Conservation (phyloP, 2,329 filamentous ascomycete genomes). For the Colletotrichum agaves region DNA sequence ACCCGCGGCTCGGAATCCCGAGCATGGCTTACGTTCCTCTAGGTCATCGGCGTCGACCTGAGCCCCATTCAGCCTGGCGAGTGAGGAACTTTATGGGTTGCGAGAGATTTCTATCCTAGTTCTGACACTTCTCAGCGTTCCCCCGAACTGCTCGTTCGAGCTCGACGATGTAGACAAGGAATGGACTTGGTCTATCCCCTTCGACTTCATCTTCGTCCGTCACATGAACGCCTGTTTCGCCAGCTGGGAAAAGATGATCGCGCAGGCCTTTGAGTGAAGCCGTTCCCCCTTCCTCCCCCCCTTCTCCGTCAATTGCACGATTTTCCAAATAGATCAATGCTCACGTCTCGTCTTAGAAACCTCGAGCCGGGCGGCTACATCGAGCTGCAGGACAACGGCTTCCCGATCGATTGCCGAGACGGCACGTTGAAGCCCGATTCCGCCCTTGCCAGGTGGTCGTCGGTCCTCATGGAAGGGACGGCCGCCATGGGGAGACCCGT, state of each 20-base stretch:
- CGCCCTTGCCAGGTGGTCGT: conserved; percentile 43
- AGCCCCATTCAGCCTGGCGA: conserved; percentile 48
- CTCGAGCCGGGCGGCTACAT: conserved; percentile 49
- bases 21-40: conserved; percentile 4
- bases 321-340: conserved; percentile 44
- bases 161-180: conserved; percentile 49
- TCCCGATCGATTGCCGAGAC: conserved; percentile 46
- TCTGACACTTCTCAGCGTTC: conserved; percentile 46
- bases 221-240: conserved; percentile 35
- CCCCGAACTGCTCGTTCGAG: conserved; percentile 57
- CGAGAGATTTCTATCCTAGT: conserved; percentile 9
- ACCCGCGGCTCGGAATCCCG: not conserved
- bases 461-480: conserved; percentile 45
- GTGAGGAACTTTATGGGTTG: conserved; percentile 25
- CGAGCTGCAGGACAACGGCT: conserved; percentile 45
- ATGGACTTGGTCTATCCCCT: conserved; percentile 46
- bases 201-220: conserved; percentile 44
- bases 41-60: conserved; percentile 45
- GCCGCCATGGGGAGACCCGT: conserved; percentile 44
- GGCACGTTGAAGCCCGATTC: conserved; percentile 45
- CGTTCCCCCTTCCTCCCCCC: not conserved
- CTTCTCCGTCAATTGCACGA: conserved; percentile 33
- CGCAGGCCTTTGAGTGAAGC: conserved; percentile 36
- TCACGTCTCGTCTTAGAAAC: conserved; percentile 35
- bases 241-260: conserved; percentile 40